Evolutionary conservation across 2,329 filamentous ascomycete genomes (phyloP).

Genomic region (Simplicillium sp.): DNA sequence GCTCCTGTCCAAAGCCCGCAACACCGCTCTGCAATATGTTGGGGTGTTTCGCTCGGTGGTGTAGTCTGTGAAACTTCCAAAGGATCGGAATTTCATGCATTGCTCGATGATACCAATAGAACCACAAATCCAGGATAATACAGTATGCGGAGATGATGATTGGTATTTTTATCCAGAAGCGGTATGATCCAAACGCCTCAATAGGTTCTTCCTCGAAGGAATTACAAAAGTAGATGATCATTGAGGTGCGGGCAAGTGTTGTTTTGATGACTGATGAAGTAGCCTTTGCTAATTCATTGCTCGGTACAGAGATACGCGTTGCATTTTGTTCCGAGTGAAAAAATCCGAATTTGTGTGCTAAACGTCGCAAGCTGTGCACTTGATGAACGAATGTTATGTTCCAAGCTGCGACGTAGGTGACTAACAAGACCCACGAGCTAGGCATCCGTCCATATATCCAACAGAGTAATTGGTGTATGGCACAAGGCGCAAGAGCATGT

Average conservation of each 20-base stretch:
- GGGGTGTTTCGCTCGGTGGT: not conserved
- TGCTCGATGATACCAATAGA: too few relatives aligned
- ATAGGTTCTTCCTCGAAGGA: not conserved
- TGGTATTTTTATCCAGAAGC: not conserved
- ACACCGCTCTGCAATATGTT: not conserved
- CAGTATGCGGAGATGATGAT: not conserved
- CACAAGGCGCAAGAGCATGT: too few relatives aligned
- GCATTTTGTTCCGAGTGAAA: slow-evolving; percentile 5
- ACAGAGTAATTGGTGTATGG: too few relatives aligned
- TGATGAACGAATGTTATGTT: too few relatives aligned
- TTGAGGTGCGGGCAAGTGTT: not conserved
- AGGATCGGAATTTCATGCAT: not conserved
- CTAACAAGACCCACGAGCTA: too few relatives aligned
- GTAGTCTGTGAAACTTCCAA: not conserved
- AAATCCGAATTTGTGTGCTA: not conserved
- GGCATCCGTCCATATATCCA: too few relatives aligned
- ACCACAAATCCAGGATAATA: not conserved
- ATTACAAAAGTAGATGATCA: not conserved
- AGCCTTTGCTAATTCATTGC: not conserved
- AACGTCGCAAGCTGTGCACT: not conserved
- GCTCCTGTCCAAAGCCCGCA: not conserved
- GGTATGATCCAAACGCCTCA: too few relatives aligned
- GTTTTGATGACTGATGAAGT: not conserved
- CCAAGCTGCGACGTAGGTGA: too few relatives aligned
- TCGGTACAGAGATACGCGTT: not conserved